A percentile compares a stretch with the other conserved stretches of the same genome.
These are phyloP conservation scores for Osmozyma mogii DNA, from an alignment of 805 yeast genomes.

Conservation along the genomic window DNA sequence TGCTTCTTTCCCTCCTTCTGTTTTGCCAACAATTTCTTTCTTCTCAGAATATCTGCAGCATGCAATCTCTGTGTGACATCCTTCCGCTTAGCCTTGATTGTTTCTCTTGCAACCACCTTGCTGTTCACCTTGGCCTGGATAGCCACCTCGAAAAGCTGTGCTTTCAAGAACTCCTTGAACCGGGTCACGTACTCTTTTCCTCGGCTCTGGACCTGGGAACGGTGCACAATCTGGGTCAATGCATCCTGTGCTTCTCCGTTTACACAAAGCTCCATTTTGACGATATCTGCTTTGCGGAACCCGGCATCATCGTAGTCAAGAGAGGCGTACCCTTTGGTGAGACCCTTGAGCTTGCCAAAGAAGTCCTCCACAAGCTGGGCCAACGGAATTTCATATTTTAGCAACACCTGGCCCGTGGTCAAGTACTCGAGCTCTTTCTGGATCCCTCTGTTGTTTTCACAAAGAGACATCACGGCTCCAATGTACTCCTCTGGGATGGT, in stretches of 20 bases:
- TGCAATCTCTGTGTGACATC: constrained; percentile 92
- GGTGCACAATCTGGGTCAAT: constrained; percentile 82
- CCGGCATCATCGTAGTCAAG: constrained; percentile 94
- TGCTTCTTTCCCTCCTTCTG: constrained; percentile 92
- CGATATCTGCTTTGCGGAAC: constrained; percentile 68
- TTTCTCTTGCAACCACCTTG: constrained; percentile 81
- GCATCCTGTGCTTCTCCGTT: constrained; percentile 91
- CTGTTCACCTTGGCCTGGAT: constrained; percentile 83
- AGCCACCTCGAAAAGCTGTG: constrained; percentile 85
- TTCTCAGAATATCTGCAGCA: constrained; percentile 86
- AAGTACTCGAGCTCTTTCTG: constrained; percentile 75
- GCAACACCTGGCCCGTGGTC: constrained; percentile 70
- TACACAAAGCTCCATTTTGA: constrained; percentile 80
- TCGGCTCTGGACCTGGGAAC: constrained; percentile 59
- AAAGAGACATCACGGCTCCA: constrained; percentile 78
- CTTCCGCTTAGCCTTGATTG: constrained; percentile 86
- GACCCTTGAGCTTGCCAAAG: constrained; percentile 86
- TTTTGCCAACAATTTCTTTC: constrained; percentile 77
- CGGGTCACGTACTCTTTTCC: constrained; percentile 80
- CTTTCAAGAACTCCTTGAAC: constrained; percentile 69
- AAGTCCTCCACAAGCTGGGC: constrained; percentile 92
- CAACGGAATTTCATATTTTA: constrained; percentile 76
- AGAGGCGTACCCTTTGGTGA: constrained; percentile 88
- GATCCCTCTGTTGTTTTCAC: constrained; percentile 76
- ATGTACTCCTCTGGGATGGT: constrained; percentile 85